A percentile compares a stretch with the other conserved stretches of the same genome.
Evolutionary conservation across 2,329 filamentous ascomycete genomes (phyloP).

Genomic region (Camillea tinctor): DNA sequence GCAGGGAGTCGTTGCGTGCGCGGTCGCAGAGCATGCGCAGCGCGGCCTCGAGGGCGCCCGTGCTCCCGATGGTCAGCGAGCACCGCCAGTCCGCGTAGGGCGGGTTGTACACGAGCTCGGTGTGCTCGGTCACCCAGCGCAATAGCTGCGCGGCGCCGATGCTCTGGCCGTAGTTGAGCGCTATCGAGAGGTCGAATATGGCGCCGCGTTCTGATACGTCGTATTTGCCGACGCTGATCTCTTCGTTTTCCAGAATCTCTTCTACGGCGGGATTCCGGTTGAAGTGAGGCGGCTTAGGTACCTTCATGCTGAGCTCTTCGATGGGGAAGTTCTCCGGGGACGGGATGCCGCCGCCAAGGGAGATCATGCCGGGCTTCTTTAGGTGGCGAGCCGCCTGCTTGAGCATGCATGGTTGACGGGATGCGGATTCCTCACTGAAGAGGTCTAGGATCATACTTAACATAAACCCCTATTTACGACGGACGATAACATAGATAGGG

Average conservation of each 20-base stretch:
- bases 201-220: slow-evolving; percentile 54
- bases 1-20: slow-evolving; percentile 69
- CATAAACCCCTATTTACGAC: not conserved
- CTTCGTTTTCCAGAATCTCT: slow-evolving; percentile 28
- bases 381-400: slow-evolving; percentile 81
- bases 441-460: slow-evolving; percentile 40
- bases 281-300: slow-evolving; percentile 69
- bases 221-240: slow-evolving; percentile 75
- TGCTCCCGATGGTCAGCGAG: slow-evolving; percentile 81
- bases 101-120: slow-evolving; percentile 82
- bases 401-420: slow-evolving; percentile 66
- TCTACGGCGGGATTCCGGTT: slow-evolving; percentile 46
- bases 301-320: slow-evolving; percentile 70
- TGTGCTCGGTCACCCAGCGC: slow-evolving; percentile 91
- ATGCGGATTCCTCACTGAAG: slow-evolving; percentile 61
- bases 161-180: slow-evolving; percentile 90
- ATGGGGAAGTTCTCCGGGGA: slow-evolving; percentile 93
- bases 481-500: not conserved
- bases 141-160: slow-evolving; percentile 83
- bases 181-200: slow-evolving; percentile 75
- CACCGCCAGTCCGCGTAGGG: slow-evolving; percentile 90
- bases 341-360: slow-evolving; percentile 87
- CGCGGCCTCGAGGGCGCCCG: slow-evolving; percentile 79
- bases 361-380: slow-evolving; percentile 80
- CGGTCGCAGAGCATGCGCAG: slow-evolving; percentile 75